A percentile compares a stretch with the other conserved stretches of the same genome.
These are phyloP conservation scores for Nidula niveotomentosa DNA, from an alignment of 1,284 basidiomycete genomes.

Conservation along the genomic window DNA sequence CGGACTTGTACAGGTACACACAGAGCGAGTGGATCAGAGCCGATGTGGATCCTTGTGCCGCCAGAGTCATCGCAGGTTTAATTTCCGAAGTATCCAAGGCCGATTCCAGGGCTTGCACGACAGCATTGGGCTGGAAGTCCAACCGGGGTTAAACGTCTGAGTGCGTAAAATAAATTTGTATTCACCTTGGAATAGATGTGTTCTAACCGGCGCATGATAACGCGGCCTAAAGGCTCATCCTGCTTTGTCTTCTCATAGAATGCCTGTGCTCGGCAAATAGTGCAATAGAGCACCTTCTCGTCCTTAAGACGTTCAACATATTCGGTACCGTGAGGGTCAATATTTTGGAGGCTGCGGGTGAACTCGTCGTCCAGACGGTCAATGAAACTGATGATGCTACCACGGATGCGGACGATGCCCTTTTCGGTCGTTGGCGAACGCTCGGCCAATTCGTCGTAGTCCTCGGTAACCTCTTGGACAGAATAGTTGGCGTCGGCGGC, in stretches of 20 bases:
- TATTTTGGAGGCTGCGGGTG: conserved; percentile 96
- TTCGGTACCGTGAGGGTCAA: conserved; percentile 98
- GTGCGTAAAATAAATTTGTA: not conserved
- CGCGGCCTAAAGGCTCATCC: conserved; percentile 80
- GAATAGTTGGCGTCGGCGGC: conserved; percentile 73
- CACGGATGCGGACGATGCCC: conserved; percentile 79
- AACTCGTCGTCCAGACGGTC: conserved; percentile 99
- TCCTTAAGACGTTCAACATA: conserved; percentile 97
- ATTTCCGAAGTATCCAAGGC: conserved; percentile 55
- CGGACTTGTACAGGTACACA: conserved; percentile 91
- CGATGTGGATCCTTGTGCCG: conserved; percentile 57
- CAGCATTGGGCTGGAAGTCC: conserved; percentile 77
- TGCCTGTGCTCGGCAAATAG: conserved; percentile 89
- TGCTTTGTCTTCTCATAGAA: conserved; percentile 85
- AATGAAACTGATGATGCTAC: conserved; percentile 92
- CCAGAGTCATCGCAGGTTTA: conserved; percentile 59
- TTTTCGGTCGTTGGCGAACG: conserved; percentile 77
- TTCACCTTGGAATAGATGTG: conserved; percentile 97
- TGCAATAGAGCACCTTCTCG: conserved; percentile 92
- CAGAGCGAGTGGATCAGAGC: conserved; percentile 88
- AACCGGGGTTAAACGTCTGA: conserved; percentile 3
- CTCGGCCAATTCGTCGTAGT: conserved; percentile 93
- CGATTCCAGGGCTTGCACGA: conserved; percentile 89
- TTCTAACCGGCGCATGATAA: conserved; percentile 94
- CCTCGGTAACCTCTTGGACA: conserved; percentile 85